A percentile compares a stretch with the other conserved stretches of the same genome.
These are phyloP conservation scores for Wickerhamomyces sydowiorum DNA, from an alignment of 805 yeast species.

Conservation along the genomic window DNA sequence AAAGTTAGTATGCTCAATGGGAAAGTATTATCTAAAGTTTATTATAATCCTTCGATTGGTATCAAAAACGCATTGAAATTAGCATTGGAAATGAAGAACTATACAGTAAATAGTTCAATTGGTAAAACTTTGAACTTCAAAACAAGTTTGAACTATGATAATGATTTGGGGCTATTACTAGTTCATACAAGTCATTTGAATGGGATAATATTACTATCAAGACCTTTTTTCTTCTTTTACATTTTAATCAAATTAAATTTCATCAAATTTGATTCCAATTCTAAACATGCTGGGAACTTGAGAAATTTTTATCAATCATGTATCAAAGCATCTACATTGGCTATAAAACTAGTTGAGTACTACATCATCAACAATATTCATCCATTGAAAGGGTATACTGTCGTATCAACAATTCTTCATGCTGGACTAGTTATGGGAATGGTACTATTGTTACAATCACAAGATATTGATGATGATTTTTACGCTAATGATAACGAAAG, in stretches of 20 bases:
- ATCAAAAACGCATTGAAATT: conserved; percentile 27
- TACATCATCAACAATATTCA: conserved; percentile 23
- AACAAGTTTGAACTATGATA: conserved; percentile 13
- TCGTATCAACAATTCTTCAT: conserved; percentile 28
- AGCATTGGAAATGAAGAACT: conserved; percentile 30
- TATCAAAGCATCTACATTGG: conserved; percentile 29
- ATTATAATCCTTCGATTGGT: conserved; percentile 26
- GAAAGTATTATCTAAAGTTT: conserved; percentile 26
- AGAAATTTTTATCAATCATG: conserved; percentile 29
- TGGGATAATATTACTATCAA: conserved; percentile 31
- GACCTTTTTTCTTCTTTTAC: conserved; percentile 36
- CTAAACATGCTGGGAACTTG: conserved; percentile 13
- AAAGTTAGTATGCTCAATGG: conserved; percentile 27
- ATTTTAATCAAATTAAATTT: conserved; percentile 19
- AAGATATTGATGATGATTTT: conserved; percentile 15
- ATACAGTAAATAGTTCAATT: conserved; percentile 29
- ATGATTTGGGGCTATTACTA: conserved; percentile 11
- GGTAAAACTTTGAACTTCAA: conserved; percentile 3
- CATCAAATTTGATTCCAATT: conserved; percentile 9
- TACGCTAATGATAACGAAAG: conserved; percentile 8
- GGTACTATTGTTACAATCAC: conserved; percentile 18
- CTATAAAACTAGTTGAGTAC: conserved; percentile 27
- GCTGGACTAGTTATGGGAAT: conserved; percentile 33
- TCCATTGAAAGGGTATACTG: conserved; percentile 30
- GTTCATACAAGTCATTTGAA: conserved; percentile 32